phyloP scores from a whole-genome alignment of 2,329 filamentous ascomycete species.

The Monosporascus sp. region DNA sequence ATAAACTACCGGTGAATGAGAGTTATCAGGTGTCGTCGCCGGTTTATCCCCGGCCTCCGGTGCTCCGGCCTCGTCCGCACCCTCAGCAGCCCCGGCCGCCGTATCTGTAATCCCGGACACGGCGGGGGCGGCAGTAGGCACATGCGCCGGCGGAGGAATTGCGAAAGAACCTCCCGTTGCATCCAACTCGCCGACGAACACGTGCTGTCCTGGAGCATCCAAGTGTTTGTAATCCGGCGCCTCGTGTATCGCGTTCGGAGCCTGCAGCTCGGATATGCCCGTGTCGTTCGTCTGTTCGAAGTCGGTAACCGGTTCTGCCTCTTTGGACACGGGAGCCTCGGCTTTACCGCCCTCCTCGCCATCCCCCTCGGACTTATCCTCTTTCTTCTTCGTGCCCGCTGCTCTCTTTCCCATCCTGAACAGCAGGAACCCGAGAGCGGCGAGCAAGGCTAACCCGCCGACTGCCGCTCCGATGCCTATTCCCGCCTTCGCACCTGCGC shows the following conservation, averaged over 20 bases:
- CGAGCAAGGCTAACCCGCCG: background rate
- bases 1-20: background rate
- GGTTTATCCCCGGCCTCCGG: background rate
- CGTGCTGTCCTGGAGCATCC: background rate
- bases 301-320: background rate
- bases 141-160: background rate
- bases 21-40: background rate
- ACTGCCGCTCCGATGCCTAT: conserved; percentile 1
- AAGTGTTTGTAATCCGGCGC: conserved; percentile 1
- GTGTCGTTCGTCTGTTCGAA: background rate
- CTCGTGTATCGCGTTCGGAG: conserved; percentile 1
- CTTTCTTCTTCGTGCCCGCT: background rate
- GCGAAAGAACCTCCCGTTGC: conserved; percentile 2
- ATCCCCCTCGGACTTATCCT: background rate
- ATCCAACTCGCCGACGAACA: conserved; percentile 2
- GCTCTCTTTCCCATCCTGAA: conserved; percentile 3
- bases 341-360: background rate
- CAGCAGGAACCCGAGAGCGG: background rate
- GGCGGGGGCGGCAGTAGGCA: background rate
- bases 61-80: background rate
- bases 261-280: background rate
- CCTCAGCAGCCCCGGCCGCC: background rate
- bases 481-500: conserved; percentile 2
- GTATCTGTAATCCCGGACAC: background rate
- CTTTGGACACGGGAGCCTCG: background rate